Evolutionary conservation across 345 rosid species (phyloP).

Genomic region (Stellera chamaejasme): DNA sequence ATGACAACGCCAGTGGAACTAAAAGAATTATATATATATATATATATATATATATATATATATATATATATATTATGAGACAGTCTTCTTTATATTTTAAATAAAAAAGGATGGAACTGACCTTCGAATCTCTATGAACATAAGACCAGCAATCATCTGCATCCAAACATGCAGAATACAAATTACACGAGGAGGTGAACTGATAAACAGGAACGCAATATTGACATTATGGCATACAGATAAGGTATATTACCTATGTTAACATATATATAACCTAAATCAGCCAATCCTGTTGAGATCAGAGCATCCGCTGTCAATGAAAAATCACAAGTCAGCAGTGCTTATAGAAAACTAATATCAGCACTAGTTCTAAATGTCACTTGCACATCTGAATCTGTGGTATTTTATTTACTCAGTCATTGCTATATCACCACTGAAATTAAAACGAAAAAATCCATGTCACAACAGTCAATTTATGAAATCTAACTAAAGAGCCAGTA

Average conservation of each 20-base stretch:
- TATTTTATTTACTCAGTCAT: background rate
- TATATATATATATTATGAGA: background rate
- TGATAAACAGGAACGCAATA: conserved; percentile 1
- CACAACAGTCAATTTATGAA: no score
- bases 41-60: no score
- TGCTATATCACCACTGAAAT: background rate
- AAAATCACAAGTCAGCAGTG: conserved; percentile 15
- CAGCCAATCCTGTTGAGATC: conserved; percentile 83
- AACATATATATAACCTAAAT: conserved; percentile 70
- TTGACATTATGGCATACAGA: background rate
- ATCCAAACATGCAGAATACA: conserved; percentile 21
- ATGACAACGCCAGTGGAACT: no score
- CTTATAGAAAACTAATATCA: no score
- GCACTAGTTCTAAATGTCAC: no score
- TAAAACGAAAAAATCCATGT: no score
- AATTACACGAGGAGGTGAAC: conserved; percentile 11
- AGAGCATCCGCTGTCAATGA: conserved; percentile 75
- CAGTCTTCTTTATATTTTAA: background rate
- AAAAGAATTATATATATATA: no score
- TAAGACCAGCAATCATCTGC: conserved; percentile 98
- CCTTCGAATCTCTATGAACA: conserved; percentile 50
- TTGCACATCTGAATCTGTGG: no score
- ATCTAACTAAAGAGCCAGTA: no score
- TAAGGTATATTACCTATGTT: conserved; percentile 60
- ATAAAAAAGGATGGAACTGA: conserved; percentile 14